A percentile compares a stretch with the other conserved stretches of the same genome.
Conservation (phyloP, 225 moss, liverwort and hornwort species). For the Bryum argenteum region DNA sequence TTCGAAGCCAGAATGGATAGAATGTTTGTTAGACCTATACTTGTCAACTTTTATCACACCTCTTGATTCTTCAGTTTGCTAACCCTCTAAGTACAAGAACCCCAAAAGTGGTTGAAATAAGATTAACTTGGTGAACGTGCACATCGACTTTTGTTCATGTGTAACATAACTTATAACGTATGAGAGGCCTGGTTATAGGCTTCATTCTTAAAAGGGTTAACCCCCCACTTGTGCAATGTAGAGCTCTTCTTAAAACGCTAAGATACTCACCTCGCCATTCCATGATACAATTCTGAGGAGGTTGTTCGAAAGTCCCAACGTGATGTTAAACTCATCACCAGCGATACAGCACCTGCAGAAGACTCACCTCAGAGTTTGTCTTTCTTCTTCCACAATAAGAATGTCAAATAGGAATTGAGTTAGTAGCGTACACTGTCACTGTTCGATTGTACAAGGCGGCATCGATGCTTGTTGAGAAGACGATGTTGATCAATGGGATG, state of each 20-base stretch:
- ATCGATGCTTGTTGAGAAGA: conserved; percentile 66
- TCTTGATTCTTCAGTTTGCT: too few species aligned
- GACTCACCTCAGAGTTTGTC: conserved; percentile 1
- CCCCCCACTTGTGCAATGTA: too few species aligned
- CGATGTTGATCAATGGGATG: conserved; percentile 66
- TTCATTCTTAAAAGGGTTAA: too few species aligned
- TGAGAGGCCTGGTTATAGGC: too few species aligned
- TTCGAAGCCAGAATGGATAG: too few species aligned
- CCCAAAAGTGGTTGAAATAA: too few species aligned
- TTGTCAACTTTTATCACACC: too few species aligned
- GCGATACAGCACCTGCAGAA: conserved; percentile 80
- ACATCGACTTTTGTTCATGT: too few species aligned
- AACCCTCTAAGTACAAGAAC: too few species aligned
- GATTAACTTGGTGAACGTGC: too few species aligned
- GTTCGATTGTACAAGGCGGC: conserved; percentile 72
- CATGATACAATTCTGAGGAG: conserved; percentile 84
- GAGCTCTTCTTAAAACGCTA: conserved; percentile 10
- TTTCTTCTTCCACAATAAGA: conserved; percentile 5
- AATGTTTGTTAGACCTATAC: too few species aligned
- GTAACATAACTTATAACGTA: too few species aligned
- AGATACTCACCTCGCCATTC: conserved; percentile 75
- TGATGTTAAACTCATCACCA: conserved; percentile 69
- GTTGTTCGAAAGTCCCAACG: conserved; percentile 80
- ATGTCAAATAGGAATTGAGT: conserved; percentile 18
- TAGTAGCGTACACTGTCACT: conserved; percentile 74